These are phyloP conservation scores for Salix brachista DNA, from an alignment of 345 rosid genomes.

Conservation along the genomic window DNA sequence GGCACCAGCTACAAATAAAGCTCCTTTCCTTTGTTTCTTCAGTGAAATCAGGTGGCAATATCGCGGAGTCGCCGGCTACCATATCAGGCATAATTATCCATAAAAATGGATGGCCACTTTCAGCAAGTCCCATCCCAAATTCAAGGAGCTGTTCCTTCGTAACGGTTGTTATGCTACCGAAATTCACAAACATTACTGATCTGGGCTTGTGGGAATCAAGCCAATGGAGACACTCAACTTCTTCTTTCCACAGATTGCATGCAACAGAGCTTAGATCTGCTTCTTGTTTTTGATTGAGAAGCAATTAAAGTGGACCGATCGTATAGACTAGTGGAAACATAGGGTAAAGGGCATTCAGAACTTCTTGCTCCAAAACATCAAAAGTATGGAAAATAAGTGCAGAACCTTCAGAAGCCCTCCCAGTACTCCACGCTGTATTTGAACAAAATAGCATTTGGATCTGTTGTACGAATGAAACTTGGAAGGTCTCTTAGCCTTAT, in stretches of 20 bases:
- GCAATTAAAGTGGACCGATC: constrained; percentile 2
- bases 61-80: not conserved
- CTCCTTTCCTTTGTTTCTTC: not conserved
- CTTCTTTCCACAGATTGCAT: constrained; percentile 8
- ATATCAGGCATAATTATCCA: not conserved
- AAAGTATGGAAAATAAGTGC: constrained; percentile 9
- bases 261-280: not conserved
- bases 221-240: not conserved
- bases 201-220: too few relatives aligned
- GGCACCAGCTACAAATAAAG: not conserved
- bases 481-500: not conserved
- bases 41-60: not conserved
- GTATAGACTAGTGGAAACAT: not conserved
- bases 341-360: not conserved
- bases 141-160: not conserved
- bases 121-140: not conserved
- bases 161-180: too few relatives aligned
- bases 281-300: not conserved
- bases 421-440: not conserved
- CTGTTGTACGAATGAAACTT: not conserved
- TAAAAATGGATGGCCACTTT: not conserved
- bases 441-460: not conserved
- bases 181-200: too few relatives aligned
- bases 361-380: constrained; percentile 3
- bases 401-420: not conserved